Percentiles rank a stretch among this genome's conserved stretches.
Evolutionary conservation across 106 monocot genomes (phyloP).

Genomic region (Acorus gramineus): DNA sequence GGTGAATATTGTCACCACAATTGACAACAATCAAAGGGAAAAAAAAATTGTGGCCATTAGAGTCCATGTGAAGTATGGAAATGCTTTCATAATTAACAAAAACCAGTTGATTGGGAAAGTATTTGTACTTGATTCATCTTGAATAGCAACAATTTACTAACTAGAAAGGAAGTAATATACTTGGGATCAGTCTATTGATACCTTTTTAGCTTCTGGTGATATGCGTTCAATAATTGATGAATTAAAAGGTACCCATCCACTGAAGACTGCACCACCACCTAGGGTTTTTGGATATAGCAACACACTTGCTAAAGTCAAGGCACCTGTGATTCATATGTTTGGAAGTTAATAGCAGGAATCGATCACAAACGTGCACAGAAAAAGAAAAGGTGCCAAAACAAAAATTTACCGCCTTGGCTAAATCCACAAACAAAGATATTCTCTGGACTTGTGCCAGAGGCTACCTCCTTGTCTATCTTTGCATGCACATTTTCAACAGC

Average conservation of each 20-base stretch:
- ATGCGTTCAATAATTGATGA: slow-evolving; percentile 52
- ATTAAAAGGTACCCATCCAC: slow-evolving; percentile 92
- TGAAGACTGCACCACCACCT: slow-evolving; percentile 81
- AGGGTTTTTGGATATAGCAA: slow-evolving; percentile 79
- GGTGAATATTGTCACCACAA: too few species aligned
- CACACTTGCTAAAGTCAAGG: slow-evolving; percentile 79
- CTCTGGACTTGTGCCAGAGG: slow-evolving; percentile 61
- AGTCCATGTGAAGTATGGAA: neutral
- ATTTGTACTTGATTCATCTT: neutral
- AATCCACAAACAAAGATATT: slow-evolving; percentile 86
- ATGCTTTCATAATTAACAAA: neutral
- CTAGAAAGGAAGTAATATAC: too few species aligned
- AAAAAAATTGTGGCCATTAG: neutral
- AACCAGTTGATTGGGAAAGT: neutral
- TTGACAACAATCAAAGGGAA: too few species aligned
- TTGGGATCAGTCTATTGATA: neutral
- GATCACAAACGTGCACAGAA: neutral
- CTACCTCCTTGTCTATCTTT: slow-evolving; percentile 70
- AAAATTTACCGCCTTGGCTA: slow-evolving; percentile 77
- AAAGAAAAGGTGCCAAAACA: neutral
- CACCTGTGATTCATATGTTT: slow-evolving; percentile 30
- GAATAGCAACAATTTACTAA: neutral
- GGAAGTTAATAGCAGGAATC: neutral
- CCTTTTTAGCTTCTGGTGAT: slow-evolving; percentile 79
- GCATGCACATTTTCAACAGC: slow-evolving; percentile 74